Percentiles rank a stretch among this genome's conserved stretches.
These are phyloP conservation scores for Penstemon eatonii DNA, from an alignment of 257 asterid genomes.

Conservation along the genomic window DNA sequence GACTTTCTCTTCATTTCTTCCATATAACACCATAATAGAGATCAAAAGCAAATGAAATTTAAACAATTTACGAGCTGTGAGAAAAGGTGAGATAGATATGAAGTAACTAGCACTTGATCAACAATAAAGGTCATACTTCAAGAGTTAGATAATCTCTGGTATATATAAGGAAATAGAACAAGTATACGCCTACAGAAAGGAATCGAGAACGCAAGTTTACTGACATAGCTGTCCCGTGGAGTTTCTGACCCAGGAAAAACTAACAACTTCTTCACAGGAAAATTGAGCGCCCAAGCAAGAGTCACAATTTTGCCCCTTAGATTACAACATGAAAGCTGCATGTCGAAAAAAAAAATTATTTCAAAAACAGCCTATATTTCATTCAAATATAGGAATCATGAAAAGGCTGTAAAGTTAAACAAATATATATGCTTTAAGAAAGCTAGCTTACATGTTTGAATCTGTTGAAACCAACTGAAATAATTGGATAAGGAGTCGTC, in stretches of 20 bases:
- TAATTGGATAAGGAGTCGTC: conserved; percentile 92
- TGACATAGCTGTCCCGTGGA: conserved; percentile 97
- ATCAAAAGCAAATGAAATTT: conserved; percentile 4
- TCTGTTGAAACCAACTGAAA: conserved; percentile 97
- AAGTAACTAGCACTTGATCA: background rate
- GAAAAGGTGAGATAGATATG: background rate
- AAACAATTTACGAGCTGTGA: conserved; percentile 6
- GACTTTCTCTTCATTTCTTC: background rate
- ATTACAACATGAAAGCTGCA: conserved; percentile 86
- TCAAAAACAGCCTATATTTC: background rate
- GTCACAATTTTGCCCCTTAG: conserved; percentile 80
- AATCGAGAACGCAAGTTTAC: conserved; percentile 28
- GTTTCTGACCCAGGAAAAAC: conserved; percentile 98
- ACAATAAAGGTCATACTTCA: background rate
- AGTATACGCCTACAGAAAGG: conserved; percentile 7
- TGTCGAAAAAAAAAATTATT: conserved; percentile 21
- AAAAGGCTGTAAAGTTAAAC: background rate
- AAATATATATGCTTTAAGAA: conserved; percentile 14
- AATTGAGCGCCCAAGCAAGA: conserved; percentile 85
- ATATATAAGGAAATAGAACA: background rate
- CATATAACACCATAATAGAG: background rate
- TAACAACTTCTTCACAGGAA: conserved; percentile 87
- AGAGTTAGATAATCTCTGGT: conserved; percentile 2
- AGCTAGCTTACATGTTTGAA: conserved; percentile 74
- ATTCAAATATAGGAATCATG: background rate